These are phyloP conservation scores for Kickxella alabastrina DNA, from an alignment of 192 early-diverging fungal genomes.

Conservation along the genomic window DNA sequence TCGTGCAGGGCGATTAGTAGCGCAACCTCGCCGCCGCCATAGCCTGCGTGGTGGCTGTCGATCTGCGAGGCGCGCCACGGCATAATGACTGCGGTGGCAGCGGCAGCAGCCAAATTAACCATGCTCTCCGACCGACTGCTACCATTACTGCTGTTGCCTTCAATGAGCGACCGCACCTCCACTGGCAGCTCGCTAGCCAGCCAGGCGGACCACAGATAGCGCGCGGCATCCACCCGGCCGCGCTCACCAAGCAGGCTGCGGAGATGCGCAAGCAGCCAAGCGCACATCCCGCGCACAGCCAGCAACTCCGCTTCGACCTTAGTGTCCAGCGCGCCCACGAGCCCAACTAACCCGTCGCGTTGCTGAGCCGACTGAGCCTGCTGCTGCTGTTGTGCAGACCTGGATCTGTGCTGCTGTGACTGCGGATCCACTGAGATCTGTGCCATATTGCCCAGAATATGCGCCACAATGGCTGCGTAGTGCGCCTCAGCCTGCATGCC, in stretches of 20 bases:
- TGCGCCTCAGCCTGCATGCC: conserved; percentile 69
- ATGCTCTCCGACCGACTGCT: conserved; percentile 53
- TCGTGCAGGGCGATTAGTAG: conserved; percentile 72
- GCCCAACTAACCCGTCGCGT: conserved; percentile 4
- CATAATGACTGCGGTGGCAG: conserved; percentile 61
- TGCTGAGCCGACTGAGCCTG: no score
- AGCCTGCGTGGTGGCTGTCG: not conserved
- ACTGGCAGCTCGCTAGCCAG: conserved; percentile 8
- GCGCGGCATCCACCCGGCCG: conserved; percentile 15
- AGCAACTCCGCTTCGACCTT: conserved; percentile 62
- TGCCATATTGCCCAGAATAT: conserved; percentile 62
- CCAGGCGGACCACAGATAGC: conserved; percentile 21
- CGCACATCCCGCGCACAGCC: conserved; percentile 71
- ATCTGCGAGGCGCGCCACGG: conserved; percentile 47
- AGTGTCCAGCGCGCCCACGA: conserved; percentile 47
- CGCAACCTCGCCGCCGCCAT: conserved; percentile 56
- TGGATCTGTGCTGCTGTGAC: conserved; percentile 2
- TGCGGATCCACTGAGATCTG: conserved; percentile 50
- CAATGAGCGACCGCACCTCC: conserved; percentile 1
- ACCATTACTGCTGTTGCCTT: not conserved
- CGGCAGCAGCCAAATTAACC: conserved; percentile 65
- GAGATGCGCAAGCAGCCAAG: conserved; percentile 57
- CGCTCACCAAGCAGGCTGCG: conserved; percentile 8
- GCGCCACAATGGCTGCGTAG: conserved; percentile 64
- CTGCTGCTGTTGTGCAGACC: no score